Evolutionary conservation across 331 rosid genomes (phyloP), one percentile per base, ranked within the genome.

Genomic region (Cucumis variabilis): DNA sequence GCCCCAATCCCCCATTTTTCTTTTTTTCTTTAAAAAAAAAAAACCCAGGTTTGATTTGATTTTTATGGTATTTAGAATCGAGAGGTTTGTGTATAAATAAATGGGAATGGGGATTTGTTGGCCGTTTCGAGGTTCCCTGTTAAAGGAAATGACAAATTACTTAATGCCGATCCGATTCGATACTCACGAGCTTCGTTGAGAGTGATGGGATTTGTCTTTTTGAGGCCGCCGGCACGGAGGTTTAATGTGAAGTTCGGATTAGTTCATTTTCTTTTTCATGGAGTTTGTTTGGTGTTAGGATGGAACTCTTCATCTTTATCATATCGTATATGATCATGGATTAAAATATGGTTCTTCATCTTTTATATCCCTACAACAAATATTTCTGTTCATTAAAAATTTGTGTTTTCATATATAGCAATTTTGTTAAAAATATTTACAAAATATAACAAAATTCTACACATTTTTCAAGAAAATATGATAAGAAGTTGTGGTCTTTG

Each of bases 1-100:
- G 1, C 91, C 91, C 93, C 92, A 92, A 78, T 92, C 93, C 21
- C 89, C 93, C 92, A 89, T 90, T 30, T 44, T 28, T 62, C 23
- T 37, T 37, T 37, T 37, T 4, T 5, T 37, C 0, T 33, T 33
- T 33, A 2, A 1, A 33, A 4, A 33, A 37, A 37, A 37, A 1
- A 58, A 4, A 58, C 1, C 23, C 23, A 17, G 65, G 9, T 58
- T 58, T 58, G 65, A 16, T 58, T 58, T 62, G 67, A 65, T 65
- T 5, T 3, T 65, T 23, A 65, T 65, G 72, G 72, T 13, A 67
- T 67, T 13, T 30, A 7, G 37, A 68, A 13, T 68, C 13, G 11
- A 69, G 21, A 27, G 44, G 75, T 68, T 25, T 68, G 2, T 58
- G 65, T 58, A 58, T 58, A 58, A 58, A 58, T 58, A 58, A 58